A percentile compares a stretch with the other conserved stretches of the same genome.
phyloP scores from a whole-genome alignment of 2,329 filamentous ascomycete genomes.

The Phaeosphaeria sp. region DNA sequence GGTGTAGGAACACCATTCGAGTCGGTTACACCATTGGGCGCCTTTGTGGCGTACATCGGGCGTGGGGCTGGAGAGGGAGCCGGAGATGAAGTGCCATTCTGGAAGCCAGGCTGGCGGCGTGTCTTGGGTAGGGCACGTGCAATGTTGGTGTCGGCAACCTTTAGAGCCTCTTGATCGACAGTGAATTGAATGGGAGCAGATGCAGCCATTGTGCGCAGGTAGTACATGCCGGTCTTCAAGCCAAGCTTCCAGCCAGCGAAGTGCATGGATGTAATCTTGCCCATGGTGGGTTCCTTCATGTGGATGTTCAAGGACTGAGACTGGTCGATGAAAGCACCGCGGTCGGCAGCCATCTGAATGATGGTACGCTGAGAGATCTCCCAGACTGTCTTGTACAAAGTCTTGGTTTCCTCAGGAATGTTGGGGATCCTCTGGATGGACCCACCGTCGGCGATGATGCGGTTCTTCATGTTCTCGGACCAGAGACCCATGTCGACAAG shows the following conservation, averaged over 20 bases:
- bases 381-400: slow-evolving; percentile 99
- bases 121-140: slow-evolving; percentile 69
- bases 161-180: slow-evolving; percentile 93
- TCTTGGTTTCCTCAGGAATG: slow-evolving; percentile 94
- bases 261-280: slow-evolving; percentile 99
- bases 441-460: slow-evolving; percentile 95
- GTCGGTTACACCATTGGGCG: slow-evolving; percentile 49
- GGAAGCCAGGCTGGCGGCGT: slow-evolving; percentile 63
- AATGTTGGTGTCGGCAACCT: slow-evolving; percentile 82
- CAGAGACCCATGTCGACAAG: slow-evolving; percentile 97
- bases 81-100: slow-evolving; percentile 52
- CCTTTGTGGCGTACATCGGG: slow-evolving; percentile 69
- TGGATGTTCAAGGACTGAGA: slow-evolving; percentile 99
- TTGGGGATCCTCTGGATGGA: slow-evolving; percentile 97
- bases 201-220: slow-evolving; percentile 95
- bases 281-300: slow-evolving; percentile 99
- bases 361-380: slow-evolving; percentile 96
- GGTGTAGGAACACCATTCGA: slow-evolving; percentile 73
- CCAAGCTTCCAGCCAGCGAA: slow-evolving; percentile 99
- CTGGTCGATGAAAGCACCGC: slow-evolving; percentile 98
- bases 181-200: slow-evolving; percentile 98
- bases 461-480: slow-evolving; percentile 99
- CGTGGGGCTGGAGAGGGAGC: slow-evolving; percentile 68
- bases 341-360: slow-evolving; percentile 97
- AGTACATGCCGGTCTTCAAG: slow-evolving; percentile 99